Evolutionary conservation across 441 rosid species (phyloP).

Genomic region (Theobroma grandiflorum): DNA sequence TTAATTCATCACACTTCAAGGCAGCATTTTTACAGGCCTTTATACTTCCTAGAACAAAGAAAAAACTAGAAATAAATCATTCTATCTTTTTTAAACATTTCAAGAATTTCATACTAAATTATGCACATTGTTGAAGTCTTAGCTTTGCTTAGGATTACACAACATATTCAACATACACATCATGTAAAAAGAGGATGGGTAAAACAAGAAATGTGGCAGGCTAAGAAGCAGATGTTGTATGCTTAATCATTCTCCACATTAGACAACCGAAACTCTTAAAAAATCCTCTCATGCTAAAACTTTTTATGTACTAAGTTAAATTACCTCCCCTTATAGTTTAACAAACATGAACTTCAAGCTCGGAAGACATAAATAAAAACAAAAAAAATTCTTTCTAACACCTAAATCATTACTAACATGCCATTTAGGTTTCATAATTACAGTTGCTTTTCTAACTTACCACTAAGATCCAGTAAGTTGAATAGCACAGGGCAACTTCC

Average conservation of each 20-base stretch:
- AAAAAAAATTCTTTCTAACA: neutral
- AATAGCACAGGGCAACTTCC: constrained; percentile 69
- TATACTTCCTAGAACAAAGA: constrained; percentile 50
- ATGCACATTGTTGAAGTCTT: neutral
- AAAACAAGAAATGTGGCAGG: neutral
- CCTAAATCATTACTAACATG: neutral
- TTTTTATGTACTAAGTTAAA: neutral
- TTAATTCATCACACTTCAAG: constrained; percentile 72
- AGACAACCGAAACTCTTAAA: neutral
- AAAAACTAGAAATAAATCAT: neutral
- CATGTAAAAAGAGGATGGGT: neutral
- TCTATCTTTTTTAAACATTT: neutral
- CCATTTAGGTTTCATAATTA: neutral
- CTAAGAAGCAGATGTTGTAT: neutral
- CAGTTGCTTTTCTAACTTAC: constrained; percentile 38
- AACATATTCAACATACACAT: neutral
- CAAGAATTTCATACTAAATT: neutral
- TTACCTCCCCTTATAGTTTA: neutral
- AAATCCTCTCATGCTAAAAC: neutral
- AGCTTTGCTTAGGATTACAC: too few relatives aligned
- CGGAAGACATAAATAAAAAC: neutral
- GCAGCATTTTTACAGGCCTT: constrained; percentile 72
- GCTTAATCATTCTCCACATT: neutral
- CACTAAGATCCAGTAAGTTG: constrained; percentile 73
- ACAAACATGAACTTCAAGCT: constrained; percentile 2